Percentiles rank a stretch among this genome's conserved stretches.
Evolutionary conservation across 2,329 filamentous ascomycete species (phyloP).

Genomic region (Cladosporium velox): DNA sequence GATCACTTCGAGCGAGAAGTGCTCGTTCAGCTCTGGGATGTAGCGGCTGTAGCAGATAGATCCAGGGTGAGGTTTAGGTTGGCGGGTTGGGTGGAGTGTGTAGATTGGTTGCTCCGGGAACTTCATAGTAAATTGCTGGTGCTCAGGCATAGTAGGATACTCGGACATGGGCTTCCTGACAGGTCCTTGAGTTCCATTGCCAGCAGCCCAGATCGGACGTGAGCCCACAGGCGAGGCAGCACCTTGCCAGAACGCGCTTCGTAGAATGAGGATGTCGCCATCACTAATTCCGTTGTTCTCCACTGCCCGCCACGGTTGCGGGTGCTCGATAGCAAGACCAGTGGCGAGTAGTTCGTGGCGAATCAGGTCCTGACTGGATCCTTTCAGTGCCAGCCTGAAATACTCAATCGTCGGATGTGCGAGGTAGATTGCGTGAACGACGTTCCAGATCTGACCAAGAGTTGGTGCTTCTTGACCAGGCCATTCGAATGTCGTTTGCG

Average conservation of each 20-base stretch:
- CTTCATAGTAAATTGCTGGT: constrained; percentile 50
- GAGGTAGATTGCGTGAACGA: constrained; percentile 49
- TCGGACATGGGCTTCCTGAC: constrained; percentile 31
- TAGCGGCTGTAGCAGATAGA: constrained; percentile 75
- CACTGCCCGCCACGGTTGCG: constrained; percentile 34
- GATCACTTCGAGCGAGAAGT: constrained; percentile 74
- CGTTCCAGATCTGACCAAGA: constrained; percentile 50
- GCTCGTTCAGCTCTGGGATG: constrained; percentile 73
- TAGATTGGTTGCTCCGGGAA: constrained; percentile 54
- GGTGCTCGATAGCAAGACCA: constrained; percentile 49
- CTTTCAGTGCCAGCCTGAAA: constrained; percentile 46
- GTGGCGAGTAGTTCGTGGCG: constrained; percentile 44
- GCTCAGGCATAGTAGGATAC: constrained; percentile 47
- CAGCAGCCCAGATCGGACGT: constrained; percentile 41
- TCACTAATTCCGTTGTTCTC: constrained; percentile 39
- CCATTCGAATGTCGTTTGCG: constrained; percentile 48
- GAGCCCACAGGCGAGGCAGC: constrained; percentile 46
- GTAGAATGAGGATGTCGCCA: constrained; percentile 51
- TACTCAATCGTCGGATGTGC: constrained; percentile 48
- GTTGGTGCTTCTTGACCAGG: constrained; percentile 40
- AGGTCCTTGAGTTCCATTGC: constrained; percentile 27
- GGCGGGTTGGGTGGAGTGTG: constrained; percentile 69
- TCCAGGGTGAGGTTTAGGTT: constrained; percentile 69
- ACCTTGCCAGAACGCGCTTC: constrained; percentile 52
- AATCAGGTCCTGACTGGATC: constrained; percentile 41